Conservation (phyloP, 2,329 filamentous ascomycete genomes). For the Ascosphaera apis region DNA sequence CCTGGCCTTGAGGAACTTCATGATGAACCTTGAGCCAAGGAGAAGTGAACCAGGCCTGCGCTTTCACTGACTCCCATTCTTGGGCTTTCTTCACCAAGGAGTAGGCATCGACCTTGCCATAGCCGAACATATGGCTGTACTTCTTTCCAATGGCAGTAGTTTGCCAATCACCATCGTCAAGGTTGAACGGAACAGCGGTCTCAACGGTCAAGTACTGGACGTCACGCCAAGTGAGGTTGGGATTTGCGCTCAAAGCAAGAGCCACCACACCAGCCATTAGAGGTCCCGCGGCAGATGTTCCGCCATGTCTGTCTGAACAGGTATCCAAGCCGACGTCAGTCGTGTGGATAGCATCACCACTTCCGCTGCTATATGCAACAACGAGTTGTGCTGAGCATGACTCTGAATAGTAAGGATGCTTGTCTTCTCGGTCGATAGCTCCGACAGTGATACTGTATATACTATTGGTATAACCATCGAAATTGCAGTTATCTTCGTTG, state of each 20-base stretch:
- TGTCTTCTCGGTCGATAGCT: conserved; percentile 64
- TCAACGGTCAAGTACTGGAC: conserved; percentile 76
- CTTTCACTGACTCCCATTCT: conserved; percentile 70
- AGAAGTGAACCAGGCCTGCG: conserved; percentile 83
- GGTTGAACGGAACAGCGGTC: conserved; percentile 59
- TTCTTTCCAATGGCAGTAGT: conserved; percentile 57
- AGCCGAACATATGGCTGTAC: conserved; percentile 88
- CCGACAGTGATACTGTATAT: conserved; percentile 98
- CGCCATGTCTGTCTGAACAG: conserved; percentile 68
- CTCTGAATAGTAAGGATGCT: conserved; percentile 92
- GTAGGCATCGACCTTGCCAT: conserved; percentile 82
- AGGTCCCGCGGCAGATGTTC: conserved; percentile 85
- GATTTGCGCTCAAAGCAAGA: conserved; percentile 60
- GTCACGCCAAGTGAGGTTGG: conserved; percentile 80
- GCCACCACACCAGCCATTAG: conserved; percentile 83
- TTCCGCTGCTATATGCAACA: conserved; percentile 88
- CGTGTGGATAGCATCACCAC: conserved; percentile 75
- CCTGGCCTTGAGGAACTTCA: conserved; percentile 59
- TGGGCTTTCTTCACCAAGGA: conserved; percentile 67
- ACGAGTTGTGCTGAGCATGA: conserved; percentile 87
- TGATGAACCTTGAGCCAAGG: conserved; percentile 85
- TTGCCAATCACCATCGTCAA: conserved; percentile 56
- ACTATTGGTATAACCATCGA: conserved; percentile 97
- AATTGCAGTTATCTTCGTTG: conserved; percentile 90
- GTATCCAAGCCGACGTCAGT: conserved; percentile 72